Percentiles rank a stretch among this genome's conserved stretches.
phyloP scores from a whole-genome alignment of 1,284 basidiomycete species.

The Cutaneotrichosporon sp. region DNA sequence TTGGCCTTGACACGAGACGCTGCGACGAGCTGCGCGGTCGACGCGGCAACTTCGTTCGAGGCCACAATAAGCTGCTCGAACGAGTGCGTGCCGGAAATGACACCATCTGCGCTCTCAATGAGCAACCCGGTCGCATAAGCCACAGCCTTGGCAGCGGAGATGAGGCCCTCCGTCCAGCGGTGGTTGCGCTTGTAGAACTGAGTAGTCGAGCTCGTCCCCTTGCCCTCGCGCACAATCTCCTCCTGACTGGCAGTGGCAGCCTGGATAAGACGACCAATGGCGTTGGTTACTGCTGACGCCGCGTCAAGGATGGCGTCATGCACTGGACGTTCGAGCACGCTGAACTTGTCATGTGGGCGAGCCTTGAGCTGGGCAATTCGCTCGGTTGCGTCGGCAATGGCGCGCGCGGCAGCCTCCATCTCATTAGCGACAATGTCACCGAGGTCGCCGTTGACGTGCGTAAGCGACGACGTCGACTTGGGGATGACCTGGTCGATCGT shows the following conservation, averaged over 20 bases:
- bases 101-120: conserved; percentile 96
- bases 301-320: conserved; percentile 96
- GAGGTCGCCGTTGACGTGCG: conserved; percentile 83
- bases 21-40: conserved; percentile 96
- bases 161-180: conserved; percentile 98
- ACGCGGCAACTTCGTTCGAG: conserved; percentile 94
- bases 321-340: conserved; percentile 86
- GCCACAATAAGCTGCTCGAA: conserved; percentile 98
- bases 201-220: conserved; percentile 80
- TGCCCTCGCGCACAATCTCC: conserved; percentile 94
- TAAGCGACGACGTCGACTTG: conserved; percentile 69
- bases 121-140: conserved; percentile 95
- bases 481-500: conserved; percentile 80
- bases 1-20: conserved; percentile 97
- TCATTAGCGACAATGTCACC: conserved; percentile 95
- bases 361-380: conserved; percentile 85
- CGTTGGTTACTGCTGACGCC: conserved; percentile 88
- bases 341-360: conserved; percentile 78
- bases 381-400: conserved; percentile 88
- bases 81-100: conserved; percentile 91
- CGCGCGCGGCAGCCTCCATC: conserved; percentile 87
- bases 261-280: conserved; percentile 89
- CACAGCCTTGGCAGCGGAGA: conserved; percentile 95
- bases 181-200: conserved; percentile 99
- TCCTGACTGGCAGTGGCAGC: conserved; percentile 96